Percentiles rank a stretch among this genome's conserved stretches.
Evolutionary conservation across 139 green algal genomes (phyloP).

Genomic region (Pleodorina starrii): DNA sequence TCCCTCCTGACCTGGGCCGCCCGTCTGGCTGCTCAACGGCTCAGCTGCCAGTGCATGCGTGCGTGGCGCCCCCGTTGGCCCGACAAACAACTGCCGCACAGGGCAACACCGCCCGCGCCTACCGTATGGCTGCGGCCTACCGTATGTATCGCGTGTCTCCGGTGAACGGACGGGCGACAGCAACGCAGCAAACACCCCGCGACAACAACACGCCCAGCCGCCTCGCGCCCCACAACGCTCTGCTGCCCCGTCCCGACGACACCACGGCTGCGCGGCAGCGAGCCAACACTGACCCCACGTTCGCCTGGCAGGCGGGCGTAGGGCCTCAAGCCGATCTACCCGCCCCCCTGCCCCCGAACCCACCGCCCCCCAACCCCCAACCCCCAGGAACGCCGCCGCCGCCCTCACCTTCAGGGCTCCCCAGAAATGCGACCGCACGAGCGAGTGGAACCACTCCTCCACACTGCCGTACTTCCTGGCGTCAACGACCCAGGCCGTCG

Average conservation of each 20-base stretch:
- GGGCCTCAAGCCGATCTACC: neutral
- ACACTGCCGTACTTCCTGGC: slow-evolving; percentile 64
- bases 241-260: neutral
- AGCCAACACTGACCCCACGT: neutral
- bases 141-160: too few species aligned
- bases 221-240: neutral
- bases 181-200: too few species aligned
- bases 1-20: too few species aligned
- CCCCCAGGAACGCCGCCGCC: neutral
- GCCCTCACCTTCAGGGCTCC: slow-evolving; percentile 74
- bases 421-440: slow-evolving; percentile 83
- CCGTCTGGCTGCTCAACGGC: too few species aligned
- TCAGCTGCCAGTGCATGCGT: too few species aligned
- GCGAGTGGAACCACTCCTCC: slow-evolving; percentile 83
- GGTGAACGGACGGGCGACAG: too few species aligned
- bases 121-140: too few species aligned
- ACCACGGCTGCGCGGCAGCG: neutral
- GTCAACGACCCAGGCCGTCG: slow-evolving; percentile 71
- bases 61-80: too few species aligned
- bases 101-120: too few species aligned
- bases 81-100: too few species aligned
- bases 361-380: neutral
- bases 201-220: too few species aligned
- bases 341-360: neutral
- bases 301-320: neutral